Evolutionary conservation across 148 eudicot species (phyloP).

Genomic region (Rheum nobile): DNA sequence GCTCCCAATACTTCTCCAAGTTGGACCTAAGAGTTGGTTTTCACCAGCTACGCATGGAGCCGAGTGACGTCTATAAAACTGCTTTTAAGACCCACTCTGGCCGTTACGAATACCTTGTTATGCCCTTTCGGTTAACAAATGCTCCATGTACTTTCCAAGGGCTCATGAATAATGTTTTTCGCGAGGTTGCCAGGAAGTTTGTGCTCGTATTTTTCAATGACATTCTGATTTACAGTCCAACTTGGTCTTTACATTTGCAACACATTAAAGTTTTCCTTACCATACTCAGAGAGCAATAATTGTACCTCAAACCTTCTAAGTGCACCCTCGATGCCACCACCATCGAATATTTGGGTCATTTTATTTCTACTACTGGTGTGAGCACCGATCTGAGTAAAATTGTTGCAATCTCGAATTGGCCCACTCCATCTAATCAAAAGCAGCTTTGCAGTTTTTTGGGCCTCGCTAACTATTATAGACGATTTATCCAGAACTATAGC

Average conservation of each 20-base stretch:
- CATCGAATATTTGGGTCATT: neutral
- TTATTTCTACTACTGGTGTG: too few relatives aligned
- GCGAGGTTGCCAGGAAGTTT: neutral
- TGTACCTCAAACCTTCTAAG: neutral
- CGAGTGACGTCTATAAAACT: neutral
- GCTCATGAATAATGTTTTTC: constrained; percentile 7
- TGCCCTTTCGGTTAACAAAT: constrained; percentile 15
- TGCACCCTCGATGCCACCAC: neutral
- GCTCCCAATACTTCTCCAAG: neutral
- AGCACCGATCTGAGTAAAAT: too few relatives aligned
- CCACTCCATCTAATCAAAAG: too few relatives aligned
- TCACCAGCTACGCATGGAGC: too few relatives aligned
- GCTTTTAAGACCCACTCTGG: neutral
- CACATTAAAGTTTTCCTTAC: neutral
- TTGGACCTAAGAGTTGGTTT: neutral
- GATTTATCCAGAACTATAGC: too few relatives aligned
- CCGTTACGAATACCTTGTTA: constrained; percentile 10
- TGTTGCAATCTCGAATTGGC: too few relatives aligned
- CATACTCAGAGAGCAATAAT: neutral
- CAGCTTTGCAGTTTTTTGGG: too few relatives aligned
- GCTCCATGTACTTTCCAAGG: constrained; percentile 10
- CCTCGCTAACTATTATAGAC: too few relatives aligned
- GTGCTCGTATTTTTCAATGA: constrained; percentile 7
- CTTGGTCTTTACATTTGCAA: neutral
- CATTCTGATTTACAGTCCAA: neutral